Evolutionary conservation across 495 filamentous ascomycete species (phyloP).

Genomic region (Penicillium psychrofluorescens): DNA sequence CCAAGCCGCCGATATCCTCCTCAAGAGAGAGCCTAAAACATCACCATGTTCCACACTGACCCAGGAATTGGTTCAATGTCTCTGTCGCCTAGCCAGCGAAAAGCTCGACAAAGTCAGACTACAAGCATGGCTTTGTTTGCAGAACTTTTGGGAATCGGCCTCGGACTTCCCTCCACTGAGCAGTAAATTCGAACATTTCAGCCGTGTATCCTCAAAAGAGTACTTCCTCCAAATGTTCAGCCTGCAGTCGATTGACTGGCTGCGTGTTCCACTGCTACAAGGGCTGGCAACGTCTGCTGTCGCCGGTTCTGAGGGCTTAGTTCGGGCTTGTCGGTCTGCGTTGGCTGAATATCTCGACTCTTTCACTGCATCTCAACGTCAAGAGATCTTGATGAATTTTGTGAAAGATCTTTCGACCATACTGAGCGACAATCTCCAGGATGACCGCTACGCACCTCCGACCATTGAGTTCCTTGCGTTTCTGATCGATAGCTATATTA

Average conservation of each 20-base stretch:
- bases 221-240: constrained; percentile 40
- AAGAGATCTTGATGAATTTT: constrained; percentile 23
- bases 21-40: constrained; percentile 13
- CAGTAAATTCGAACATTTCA: constrained; percentile 39
- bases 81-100: constrained; percentile 70
- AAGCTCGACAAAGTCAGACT: constrained; percentile 82
- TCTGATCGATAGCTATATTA: constrained; percentile 49
- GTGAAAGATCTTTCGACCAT: constrained; percentile 35
- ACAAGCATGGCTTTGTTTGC: constrained; percentile 51
- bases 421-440: constrained; percentile 37
- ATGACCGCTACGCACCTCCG: constrained; percentile 69
- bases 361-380: constrained; percentile 29
- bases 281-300: constrained; percentile 80
- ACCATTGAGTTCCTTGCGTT: constrained; percentile 69
- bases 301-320: constrained; percentile 72
- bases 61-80: constrained; percentile 27
- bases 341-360: constrained; percentile 42
- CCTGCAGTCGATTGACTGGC: constrained; percentile 27
- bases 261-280: constrained; percentile 49
- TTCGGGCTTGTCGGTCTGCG: constrained; percentile 66
- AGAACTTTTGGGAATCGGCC: constrained; percentile 30
- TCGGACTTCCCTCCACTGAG: constrained; percentile 23
- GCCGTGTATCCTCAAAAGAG: constrained; percentile 31
- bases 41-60: constrained; percentile 11
- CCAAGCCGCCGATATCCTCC: constrained; percentile 41